phyloP scores from a whole-genome alignment of 306 rosid genomes.

The Prunus mume region DNA sequence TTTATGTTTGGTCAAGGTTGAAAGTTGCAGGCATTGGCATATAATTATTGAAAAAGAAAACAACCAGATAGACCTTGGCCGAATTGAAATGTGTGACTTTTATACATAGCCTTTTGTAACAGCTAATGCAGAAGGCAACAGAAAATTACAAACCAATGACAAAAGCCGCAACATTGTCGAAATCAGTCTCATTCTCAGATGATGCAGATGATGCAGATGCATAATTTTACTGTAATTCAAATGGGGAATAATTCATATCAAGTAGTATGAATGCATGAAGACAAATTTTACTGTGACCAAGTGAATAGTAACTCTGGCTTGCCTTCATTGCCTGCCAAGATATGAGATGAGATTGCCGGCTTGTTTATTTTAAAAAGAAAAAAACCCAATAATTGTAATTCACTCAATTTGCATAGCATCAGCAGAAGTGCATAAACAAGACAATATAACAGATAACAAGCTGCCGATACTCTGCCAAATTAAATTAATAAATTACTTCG shows the following conservation, averaged over 20 bases:
- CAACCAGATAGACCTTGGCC: neutral
- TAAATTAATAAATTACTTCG: constrained; percentile 9
- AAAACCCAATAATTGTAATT: constrained; percentile 11
- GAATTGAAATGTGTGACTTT: neutral
- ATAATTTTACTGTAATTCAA: neutral
- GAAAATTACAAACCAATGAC: neutral
- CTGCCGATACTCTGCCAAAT: constrained; percentile 22
- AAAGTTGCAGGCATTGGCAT: neutral
- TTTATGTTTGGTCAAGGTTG: neutral
- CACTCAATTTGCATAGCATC: constrained; percentile 19
- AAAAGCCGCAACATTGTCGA: neutral
- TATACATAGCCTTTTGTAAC: neutral
- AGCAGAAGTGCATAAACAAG: constrained; percentile 12
- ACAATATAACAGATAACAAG: constrained; percentile 32
- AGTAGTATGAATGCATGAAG: constrained; percentile 24
- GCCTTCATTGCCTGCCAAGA: constrained; percentile 27
- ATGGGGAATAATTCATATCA: constrained; percentile 29
- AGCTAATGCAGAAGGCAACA: neutral
- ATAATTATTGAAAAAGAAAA: neutral
- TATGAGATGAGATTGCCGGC: constrained; percentile 27
- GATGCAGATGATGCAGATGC: neutral
- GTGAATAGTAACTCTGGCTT: constrained; percentile 1
- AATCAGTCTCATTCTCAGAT: neutral
- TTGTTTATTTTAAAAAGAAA: constrained; percentile 3
- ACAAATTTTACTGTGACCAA: constrained; percentile 26